Evolutionary conservation across 2,329 filamentous ascomycete genomes (phyloP), one percentile per base, ranked within the genome.

Genomic region (Scortechinia acanthostroma): DNA sequence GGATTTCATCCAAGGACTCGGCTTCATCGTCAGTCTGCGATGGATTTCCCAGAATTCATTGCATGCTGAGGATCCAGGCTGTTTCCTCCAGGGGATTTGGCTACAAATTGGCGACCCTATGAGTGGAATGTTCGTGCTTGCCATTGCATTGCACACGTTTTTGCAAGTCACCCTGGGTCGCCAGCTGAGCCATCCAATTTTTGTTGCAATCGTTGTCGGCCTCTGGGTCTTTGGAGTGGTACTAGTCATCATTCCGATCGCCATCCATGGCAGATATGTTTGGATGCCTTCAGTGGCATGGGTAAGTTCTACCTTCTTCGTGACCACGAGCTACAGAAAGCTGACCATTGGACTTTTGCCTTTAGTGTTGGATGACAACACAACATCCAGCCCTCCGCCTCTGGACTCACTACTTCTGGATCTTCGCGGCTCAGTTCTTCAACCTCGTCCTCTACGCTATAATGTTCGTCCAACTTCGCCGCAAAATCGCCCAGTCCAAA

Each of bases 41-140:
- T 77, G 74, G 74, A 61, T 70, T 17, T 55, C 61, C 1, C 48
- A 64, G 42, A 61, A 70, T 43, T 58, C 59, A 2, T 65, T 78
- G 21, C 53, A 69, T 13, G 68, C 73, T 2, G 64, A 66, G 1
- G 65, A 64, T 3, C 52, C 55, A 2, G 58, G 68, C 19, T 78
- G 74, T 55, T 74, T 73, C 52, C 66, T 66, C 3, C 74, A 78
- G 56, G 74, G 71, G 33, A 76, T 70, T 58, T 60, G 77, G n/a
- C 64, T 77, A n/a, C 71, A 74, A 40, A 68, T 71, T 3, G 74
- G 74, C 40, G 73, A 77, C 52, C 52, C 77, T 20, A 63, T 68
- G 13, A 73, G 69, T 40, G 74, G 71, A 6, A 64, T 76, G 43
- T 77, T 71, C 63, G 72, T 75, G 42, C 64, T 77, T 21, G 56